Evolutionary conservation across 257 asterid species (phyloP).

Genomic region (Nicotiana paniculata): DNA sequence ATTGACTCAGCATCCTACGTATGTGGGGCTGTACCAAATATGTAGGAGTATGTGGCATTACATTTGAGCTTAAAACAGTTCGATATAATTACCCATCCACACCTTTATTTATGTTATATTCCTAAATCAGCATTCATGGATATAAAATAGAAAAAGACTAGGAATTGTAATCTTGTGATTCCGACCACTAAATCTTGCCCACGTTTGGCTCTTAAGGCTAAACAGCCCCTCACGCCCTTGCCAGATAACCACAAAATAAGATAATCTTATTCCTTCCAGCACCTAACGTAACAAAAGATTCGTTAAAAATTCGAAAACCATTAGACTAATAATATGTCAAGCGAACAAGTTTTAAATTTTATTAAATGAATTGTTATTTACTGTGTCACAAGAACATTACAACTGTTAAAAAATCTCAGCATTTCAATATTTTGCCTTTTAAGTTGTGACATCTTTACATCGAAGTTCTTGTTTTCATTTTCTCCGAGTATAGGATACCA

Average conservation of each 20-base stretch:
- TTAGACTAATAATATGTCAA: not conserved
- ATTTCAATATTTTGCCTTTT: no score
- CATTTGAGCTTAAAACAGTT: not conserved
- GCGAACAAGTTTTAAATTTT: not conserved
- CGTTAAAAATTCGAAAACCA: not conserved
- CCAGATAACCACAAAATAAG: not conserved
- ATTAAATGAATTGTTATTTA: not conserved
- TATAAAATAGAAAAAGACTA: not conserved
- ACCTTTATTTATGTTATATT: not conserved
- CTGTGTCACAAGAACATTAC: not conserved
- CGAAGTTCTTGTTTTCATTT: not conserved
- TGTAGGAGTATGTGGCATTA: not conserved
- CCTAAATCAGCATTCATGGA: not conserved
- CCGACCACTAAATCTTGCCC: not conserved
- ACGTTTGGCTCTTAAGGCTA: not conserved
- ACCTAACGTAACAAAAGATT: not conserved
- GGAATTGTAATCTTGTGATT: not conserved
- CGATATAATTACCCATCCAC: not conserved
- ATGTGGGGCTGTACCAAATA: not conserved
- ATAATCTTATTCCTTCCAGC: not conserved
- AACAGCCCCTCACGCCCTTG: not conserved
- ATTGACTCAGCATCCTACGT: not conserved
- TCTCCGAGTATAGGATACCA: no score
- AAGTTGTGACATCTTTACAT: not conserved
- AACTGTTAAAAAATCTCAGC: not conserved